A percentile compares a stretch with the other conserved stretches of the same genome.
These are phyloP conservation scores for Bocquillonia castaneifolia DNA, from an alignment of 441 rosid species.

Conservation along the genomic window DNA sequence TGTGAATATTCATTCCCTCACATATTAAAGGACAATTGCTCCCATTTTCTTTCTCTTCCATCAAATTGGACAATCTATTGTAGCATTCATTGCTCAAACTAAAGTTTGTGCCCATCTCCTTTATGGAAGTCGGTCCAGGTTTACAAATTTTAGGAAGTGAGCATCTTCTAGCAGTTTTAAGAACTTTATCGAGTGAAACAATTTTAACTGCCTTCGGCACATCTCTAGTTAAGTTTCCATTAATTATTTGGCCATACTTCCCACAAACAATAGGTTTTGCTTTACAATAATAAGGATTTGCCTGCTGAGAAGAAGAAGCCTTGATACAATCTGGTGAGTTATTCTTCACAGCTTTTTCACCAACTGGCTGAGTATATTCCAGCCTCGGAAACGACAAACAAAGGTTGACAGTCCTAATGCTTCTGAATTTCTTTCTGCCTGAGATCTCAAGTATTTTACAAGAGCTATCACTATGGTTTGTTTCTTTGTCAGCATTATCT, in stretches of 20 bases:
- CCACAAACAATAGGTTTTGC: conserved; percentile 46
- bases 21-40: conserved; percentile 13
- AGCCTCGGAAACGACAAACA: conserved; percentile 15
- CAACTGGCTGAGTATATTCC: conserved; percentile 14
- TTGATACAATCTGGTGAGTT: conserved; percentile 14
- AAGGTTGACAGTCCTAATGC: conserved; percentile 13
- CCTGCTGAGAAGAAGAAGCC: conserved; percentile 24
- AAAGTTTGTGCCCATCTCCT: conserved; percentile 14
- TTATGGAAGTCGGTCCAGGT: conserved; percentile 20
- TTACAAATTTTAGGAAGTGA: conserved; percentile 23
- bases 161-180: conserved; percentile 30
- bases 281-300: conserved; percentile 21
- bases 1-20: conserved; percentile 17
- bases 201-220: conserved; percentile 32
- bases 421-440: conserved; percentile 29
- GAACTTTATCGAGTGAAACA: conserved; percentile 40
- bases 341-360: conserved; percentile 18
- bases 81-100: conserved; percentile 18
- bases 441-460: conserved; percentile 18
- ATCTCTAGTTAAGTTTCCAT: conserved; percentile 25
- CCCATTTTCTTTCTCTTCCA: conserved; percentile 15
- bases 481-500: conserved; percentile 12
- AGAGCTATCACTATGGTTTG: conserved; percentile 9
- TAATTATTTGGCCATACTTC: conserved; percentile 38
- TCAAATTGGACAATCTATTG: conserved; percentile 20